Conservation (phyloP, 164 flowering plant species). For the Aristolochia californica region DNA sequence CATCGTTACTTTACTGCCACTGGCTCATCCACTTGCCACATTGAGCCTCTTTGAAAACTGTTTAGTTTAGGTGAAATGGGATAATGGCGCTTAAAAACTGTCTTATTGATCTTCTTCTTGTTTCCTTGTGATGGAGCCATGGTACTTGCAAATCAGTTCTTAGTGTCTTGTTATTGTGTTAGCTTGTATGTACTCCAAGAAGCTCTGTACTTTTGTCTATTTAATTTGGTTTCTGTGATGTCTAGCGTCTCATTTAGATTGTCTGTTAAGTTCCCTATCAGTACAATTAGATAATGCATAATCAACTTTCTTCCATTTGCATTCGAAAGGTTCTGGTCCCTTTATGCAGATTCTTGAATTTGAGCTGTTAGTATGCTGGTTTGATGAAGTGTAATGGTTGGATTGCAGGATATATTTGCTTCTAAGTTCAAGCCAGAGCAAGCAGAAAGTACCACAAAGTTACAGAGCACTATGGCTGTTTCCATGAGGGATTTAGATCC, state of each 20-base stretch:
- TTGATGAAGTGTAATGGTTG: slow-evolving; percentile 1
- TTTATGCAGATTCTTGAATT: background rate
- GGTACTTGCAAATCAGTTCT: too few relatives aligned
- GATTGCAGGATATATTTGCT: slow-evolving; percentile 21
- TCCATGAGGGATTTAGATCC: slow-evolving; percentile 91
- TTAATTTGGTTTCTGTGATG: too few relatives aligned
- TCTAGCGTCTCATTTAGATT: too few relatives aligned
- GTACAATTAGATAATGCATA: background rate
- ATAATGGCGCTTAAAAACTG: background rate
- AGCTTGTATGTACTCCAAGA: too few relatives aligned
- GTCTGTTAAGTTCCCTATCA: too few relatives aligned
- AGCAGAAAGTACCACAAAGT: slow-evolving; percentile 12
- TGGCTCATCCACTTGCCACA: too few relatives aligned
- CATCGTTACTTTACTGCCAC: too few relatives aligned
- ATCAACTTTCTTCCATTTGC: background rate
- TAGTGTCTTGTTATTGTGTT: too few relatives aligned
- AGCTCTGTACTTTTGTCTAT: too few relatives aligned
- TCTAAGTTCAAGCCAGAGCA: slow-evolving; percentile 9
- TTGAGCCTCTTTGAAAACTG: background rate
- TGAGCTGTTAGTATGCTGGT: background rate
- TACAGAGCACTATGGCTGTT: slow-evolving; percentile 53
- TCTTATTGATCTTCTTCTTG: background rate
- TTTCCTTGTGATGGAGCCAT: background rate
- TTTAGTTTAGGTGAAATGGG: background rate
- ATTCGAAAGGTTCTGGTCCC: background rate